Conservation (phyloP, 2,329 filamentous ascomycete species). For the Fusarium begoniae region DNA sequence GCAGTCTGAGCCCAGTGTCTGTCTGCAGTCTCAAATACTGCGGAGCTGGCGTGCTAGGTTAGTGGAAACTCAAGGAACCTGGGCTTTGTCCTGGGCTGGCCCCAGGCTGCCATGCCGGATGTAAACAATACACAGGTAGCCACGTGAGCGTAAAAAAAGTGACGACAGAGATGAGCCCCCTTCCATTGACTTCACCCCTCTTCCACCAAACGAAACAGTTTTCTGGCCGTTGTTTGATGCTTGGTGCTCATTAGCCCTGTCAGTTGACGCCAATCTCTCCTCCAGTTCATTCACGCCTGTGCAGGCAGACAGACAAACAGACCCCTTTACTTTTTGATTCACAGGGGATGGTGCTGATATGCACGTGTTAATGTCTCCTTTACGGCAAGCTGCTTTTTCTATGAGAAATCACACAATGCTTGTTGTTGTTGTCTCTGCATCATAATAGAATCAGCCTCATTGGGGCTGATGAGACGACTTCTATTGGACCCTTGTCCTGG, state of each 20-base stretch:
- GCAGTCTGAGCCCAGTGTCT: background rate
- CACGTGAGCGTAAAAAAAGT: slow-evolving; percentile 34
- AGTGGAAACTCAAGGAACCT: slow-evolving; percentile 13
- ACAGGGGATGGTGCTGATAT: background rate
- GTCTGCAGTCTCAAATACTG: background rate
- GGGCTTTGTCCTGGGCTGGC: background rate
- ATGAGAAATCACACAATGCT: background rate
- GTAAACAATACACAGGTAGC: slow-evolving; percentile 18
- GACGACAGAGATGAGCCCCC: slow-evolving; percentile 22
- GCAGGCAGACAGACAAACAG: background rate
- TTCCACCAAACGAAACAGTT: slow-evolving; percentile 35
- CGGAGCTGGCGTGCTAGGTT: background rate
- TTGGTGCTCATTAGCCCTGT: slow-evolving; percentile 15
- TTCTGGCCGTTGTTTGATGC: background rate
- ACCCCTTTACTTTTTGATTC: slow-evolving; percentile 11
- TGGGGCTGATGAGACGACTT: slow-evolving; percentile 17
- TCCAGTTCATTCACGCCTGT: slow-evolving; percentile 13
- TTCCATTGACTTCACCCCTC: slow-evolving; percentile 38
- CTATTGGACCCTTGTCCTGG: slow-evolving; percentile 9
- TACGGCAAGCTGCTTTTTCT: background rate
- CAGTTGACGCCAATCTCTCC: slow-evolving; percentile 16
- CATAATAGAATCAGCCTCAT: slow-evolving; percentile 25
- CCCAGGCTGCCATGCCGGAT: slow-evolving; percentile 8
- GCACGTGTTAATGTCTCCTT: slow-evolving; percentile 1
- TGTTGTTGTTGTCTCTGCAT: slow-evolving; percentile 2